Evolutionary conservation across 2,329 filamentous ascomycete genomes (phyloP).

Genomic region (Sporothrix pseudoabietina): DNA sequence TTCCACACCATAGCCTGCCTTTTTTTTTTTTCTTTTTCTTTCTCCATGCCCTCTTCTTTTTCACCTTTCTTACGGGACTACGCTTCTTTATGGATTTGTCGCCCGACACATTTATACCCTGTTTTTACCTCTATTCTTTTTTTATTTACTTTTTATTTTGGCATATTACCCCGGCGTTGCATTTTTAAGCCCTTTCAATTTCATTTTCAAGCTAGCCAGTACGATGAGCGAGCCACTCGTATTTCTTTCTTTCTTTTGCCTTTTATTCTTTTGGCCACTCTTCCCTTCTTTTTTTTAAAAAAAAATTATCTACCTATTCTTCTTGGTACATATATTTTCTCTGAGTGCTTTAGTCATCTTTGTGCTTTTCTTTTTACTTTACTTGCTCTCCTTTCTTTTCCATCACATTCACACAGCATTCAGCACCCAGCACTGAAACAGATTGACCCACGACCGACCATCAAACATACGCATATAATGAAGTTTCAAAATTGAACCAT

Average conservation of each 20-base stretch:
- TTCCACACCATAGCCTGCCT: background rate
- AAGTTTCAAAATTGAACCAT: background rate
- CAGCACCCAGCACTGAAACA: conserved; percentile 1
- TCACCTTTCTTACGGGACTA: background rate
- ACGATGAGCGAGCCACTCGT: conserved; percentile 15
- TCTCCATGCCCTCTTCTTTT: background rate
- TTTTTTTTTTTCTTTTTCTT: background rate
- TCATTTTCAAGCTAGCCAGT: conserved; percentile 2
- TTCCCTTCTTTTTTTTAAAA: background rate
- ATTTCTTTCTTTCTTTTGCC: background rate
- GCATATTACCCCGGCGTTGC: conserved; percentile 10
- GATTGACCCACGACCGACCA: conserved; percentile 18
- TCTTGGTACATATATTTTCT: conserved; percentile 15
- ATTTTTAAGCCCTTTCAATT: background rate
- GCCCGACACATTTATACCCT: conserved; percentile 20
- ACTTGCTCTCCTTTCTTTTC: background rate
- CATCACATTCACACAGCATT: background rate
- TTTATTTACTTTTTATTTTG: background rate
- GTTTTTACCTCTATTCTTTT: background rate
- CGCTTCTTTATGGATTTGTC: background rate
- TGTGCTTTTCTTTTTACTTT: conserved; percentile 11
- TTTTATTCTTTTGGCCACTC: background rate
- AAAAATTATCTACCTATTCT: background rate
- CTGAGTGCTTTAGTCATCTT: conserved; percentile 14
- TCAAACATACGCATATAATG: background rate